Evolutionary conservation across 345 rosid genomes (phyloP).

Genomic region (Arabis hirsuta): DNA sequence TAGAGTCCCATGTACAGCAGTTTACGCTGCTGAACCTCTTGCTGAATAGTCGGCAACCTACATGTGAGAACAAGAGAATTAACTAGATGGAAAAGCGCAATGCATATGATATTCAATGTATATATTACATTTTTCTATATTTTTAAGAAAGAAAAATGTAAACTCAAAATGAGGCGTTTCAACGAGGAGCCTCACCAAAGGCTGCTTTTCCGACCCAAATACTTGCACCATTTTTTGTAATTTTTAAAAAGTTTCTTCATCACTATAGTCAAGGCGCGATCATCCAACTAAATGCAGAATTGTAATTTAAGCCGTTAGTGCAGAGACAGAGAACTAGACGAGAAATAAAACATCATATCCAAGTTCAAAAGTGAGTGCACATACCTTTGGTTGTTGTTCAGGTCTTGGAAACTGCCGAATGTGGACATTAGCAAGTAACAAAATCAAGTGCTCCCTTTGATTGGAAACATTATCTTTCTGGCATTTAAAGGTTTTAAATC

Average conservation of each 20-base stretch:
- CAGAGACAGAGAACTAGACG: slow-evolving; percentile 17
- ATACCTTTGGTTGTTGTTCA: slow-evolving; percentile 60
- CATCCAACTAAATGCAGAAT: slow-evolving; percentile 55
- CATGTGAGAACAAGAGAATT: slow-evolving; percentile 2
- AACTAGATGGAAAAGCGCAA: slow-evolving; percentile 11
- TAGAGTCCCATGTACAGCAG: slow-evolving; percentile 84
- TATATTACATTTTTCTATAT: background rate
- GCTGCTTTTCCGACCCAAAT: slow-evolving; percentile 68
- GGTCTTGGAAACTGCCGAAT: slow-evolving; percentile 58
- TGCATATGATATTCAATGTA: slow-evolving; percentile 6
- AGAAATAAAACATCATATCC: slow-evolving; percentile 9
- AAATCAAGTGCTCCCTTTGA: slow-evolving; percentile 69
- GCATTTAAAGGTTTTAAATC: slow-evolving; percentile 21
- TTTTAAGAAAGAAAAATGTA: background rate
- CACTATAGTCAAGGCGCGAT: slow-evolving; percentile 57
- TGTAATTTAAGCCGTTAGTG: background rate
- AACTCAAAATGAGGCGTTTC: background rate
- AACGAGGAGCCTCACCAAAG: slow-evolving; percentile 54
- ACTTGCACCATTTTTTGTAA: slow-evolving; percentile 75
- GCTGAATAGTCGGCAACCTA: slow-evolving; percentile 93
- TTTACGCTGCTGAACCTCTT: slow-evolving; percentile 94
- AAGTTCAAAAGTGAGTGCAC: slow-evolving; percentile 28
- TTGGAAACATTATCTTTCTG: slow-evolving; percentile 65
- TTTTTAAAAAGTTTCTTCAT: slow-evolving; percentile 67
- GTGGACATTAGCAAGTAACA: slow-evolving; percentile 66